Evolutionary conservation across 139 green algal species (phyloP), one percentile per base, ranked within the genome.

Genomic region (Asterochloris sp.): DNA sequence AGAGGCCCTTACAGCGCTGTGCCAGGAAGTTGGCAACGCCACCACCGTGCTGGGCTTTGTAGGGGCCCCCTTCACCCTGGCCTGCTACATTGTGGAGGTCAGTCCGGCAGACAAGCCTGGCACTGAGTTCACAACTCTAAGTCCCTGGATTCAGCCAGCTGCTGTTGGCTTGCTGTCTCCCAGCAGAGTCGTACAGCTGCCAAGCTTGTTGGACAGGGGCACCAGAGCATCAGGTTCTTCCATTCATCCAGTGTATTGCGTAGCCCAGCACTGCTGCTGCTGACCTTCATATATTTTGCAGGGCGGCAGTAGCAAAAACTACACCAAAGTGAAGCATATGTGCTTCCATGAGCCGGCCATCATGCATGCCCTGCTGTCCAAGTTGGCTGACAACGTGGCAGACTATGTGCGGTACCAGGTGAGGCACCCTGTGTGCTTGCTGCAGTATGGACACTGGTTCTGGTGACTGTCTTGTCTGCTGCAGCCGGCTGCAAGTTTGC

Each of bases 371-470:
- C 87, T 92, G 67, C 83, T 92, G 17, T 84, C 91, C 83, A 97
- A 96, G 86, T 92, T 98, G 81, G 91, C 95, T 9, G 92, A 96
- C 88, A 94, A 92, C 63, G 85, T 98, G 4, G 89, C 95, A 21
- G 93, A 96, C 82, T 98, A 98, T 89, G 90, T 95, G 69, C 91
- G 93, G 68, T 98, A 97, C 89, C 94, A 98, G 93, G 94, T 94
- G 71, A 12, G 38, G 6, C 2, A 54, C 2, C 38, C 38, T 6
- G n/a, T 54, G 38, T 54, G 38, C 38, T 54, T 54, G 38, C 38
- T 54, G 38, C 38, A 54, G 38, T 6, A 54, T 54, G 38, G 38
- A 54, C 38, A 54, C 38, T 54, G 38, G 38, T 6, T 54, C 6
- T 54, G 38, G 38, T 54, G 2, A 54, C 38, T 54, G 38, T 54